These are phyloP conservation scores for Schizothecium vesticola DNA, from an alignment of 495 filamentous ascomycete species.

Conservation along the genomic window DNA sequence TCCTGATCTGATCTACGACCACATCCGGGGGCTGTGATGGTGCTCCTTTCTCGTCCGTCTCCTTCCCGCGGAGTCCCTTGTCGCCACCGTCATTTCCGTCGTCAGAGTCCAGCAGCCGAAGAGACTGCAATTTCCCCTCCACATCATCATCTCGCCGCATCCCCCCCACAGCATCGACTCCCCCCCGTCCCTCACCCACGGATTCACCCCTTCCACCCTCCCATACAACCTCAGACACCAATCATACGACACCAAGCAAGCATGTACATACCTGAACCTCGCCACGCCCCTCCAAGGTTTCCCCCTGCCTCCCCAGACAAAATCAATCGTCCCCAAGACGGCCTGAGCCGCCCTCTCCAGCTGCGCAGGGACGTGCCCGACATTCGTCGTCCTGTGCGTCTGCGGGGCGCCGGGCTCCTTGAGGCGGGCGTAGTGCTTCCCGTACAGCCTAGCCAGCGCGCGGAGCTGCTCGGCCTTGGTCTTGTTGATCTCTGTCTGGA, in stretches of 20 bases:
- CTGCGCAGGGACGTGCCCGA: conserved; percentile 9
- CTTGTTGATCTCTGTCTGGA: conserved; percentile 8
- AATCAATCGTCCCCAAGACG: conserved; percentile 4
- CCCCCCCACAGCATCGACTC: not conserved
- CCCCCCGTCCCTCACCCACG: not conserved
- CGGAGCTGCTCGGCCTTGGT: conserved; percentile 10
- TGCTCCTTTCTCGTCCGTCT: not conserved
- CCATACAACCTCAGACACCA: conserved; percentile 16
- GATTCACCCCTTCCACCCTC: conserved; percentile 1
- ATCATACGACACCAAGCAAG: conserved; percentile 15
- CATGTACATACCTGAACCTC: conserved; percentile 11
- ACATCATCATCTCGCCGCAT: not conserved
- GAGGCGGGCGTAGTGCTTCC: conserved; percentile 1
- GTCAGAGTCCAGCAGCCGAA: too few relatives aligned
- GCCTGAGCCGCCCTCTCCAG: not conserved
- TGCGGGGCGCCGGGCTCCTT: conserved; percentile 14
- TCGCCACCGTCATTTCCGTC: too few relatives aligned
- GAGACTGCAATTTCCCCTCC: not conserved
- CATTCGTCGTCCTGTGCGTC: conserved; percentile 11
- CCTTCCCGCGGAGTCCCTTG: too few relatives aligned
- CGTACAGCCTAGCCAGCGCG: conserved; percentile 6
- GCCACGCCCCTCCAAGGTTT: not conserved
- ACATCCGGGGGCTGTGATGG: not conserved
- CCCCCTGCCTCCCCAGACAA: not conserved
- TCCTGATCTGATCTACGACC: not conserved